Percentiles rank a stretch among this genome's conserved stretches.
phyloP scores from a whole-genome alignment of 441 rosid genomes.

The Arabidopsis lyrata region DNA sequence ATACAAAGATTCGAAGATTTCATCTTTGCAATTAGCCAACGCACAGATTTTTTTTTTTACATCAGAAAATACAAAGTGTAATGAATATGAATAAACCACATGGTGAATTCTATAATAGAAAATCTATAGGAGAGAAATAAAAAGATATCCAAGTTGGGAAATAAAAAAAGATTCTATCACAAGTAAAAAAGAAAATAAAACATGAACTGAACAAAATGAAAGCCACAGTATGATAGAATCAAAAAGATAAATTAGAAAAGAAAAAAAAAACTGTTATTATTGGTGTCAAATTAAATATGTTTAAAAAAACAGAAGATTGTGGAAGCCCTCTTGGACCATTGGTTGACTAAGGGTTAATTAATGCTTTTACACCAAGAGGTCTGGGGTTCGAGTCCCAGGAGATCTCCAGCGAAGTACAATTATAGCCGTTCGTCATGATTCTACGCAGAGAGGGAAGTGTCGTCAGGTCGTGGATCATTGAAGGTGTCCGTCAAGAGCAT shows the following conservation, averaged over 20 bases:
- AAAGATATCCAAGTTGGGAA: background rate
- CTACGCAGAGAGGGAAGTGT: no score
- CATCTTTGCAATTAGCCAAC: background rate
- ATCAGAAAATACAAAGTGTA: no score
- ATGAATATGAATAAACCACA: background rate
- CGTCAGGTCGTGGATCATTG: no score
- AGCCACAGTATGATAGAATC: background rate
- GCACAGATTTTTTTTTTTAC: background rate
- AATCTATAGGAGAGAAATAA: background rate
- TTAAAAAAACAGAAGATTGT: no score
- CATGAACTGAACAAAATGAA: background rate
- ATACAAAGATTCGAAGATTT: constrained; percentile 11
- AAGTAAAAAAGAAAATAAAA: background rate
- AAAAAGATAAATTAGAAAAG: background rate
- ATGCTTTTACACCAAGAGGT: no score
- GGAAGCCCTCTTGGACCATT: no score
- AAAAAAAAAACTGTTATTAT: no score
- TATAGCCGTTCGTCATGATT: no score
- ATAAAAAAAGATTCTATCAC: background rate
- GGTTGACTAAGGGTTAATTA: no score
- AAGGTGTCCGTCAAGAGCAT: no score
- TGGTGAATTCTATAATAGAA: background rate
- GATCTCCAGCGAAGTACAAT: no score
- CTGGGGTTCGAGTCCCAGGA: no score
- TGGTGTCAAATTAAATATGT: background rate